Evolutionary conservation across 2,329 filamentous ascomycete genomes (phyloP), one percentile per base, ranked within the genome.

Genomic region (Tolypocladium album): DNA sequence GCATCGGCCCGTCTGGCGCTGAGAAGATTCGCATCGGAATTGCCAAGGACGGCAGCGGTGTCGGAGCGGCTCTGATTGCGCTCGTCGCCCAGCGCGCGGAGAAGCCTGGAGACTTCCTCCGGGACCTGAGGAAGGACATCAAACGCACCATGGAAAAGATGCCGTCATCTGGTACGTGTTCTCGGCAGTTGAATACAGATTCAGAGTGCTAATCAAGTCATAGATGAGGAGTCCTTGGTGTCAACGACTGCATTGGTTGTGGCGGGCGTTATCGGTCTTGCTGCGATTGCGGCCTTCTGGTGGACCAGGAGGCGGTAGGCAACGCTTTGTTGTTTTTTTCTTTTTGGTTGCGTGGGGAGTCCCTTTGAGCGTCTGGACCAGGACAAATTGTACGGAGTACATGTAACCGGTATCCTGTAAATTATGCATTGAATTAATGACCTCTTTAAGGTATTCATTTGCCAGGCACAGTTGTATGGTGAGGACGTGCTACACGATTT

Each of bases 11-110:
- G 55, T 78, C 82, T 60, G 92, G 92, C 13, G 92, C 95, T 65
- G 88, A 89, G 76, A 89, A 87, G 75, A 89, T 99, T 65, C 83
- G 91, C 60, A 97, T 99, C 69, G 94, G 93, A 27, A 94, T 97
- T 69, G 94, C 94, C 63, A 97, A 96, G 80, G 94, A 99, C 72
- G 94, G 94, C 56, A 94, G 89, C 64, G 94, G 75, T 61, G 75
- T 77, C 27, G 94, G 94, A 58, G 94, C 94, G 3, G 94, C 94
- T 47, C 78, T 99, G 67, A 97, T 97, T 75, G 94, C 94, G 58
- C 82, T 97, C 57, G 89, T 97, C 36, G 93, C 93, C 1, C 88
- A 89, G 1, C 78, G 81, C 69, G 85, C 82, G 78, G 82, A 85
- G 73, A 81, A 81, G 74, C 71, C 72, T 13, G 70, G 68, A 3